phyloP scores from a whole-genome alignment of 139 green algal genomes.

The Dunaliella primolecta region DNA sequence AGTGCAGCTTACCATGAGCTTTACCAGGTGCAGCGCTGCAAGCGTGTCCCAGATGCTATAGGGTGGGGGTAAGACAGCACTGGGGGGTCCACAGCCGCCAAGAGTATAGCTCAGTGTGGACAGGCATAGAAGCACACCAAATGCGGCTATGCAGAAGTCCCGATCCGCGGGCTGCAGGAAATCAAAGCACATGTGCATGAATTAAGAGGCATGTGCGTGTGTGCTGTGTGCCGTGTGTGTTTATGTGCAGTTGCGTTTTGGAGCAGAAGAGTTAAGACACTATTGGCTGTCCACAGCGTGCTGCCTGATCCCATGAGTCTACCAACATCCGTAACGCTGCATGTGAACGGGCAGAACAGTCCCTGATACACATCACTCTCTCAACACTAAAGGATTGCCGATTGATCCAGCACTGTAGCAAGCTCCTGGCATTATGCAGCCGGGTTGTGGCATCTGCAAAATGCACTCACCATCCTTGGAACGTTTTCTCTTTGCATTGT shows the following conservation, averaged over 20 bases:
- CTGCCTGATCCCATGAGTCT: no score
- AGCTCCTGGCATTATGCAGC: no score
- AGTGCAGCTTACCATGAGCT: not conserved
- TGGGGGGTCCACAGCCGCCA: not conserved
- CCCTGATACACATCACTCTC: no score
- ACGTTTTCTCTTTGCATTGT: no score
- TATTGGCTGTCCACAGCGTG: no score
- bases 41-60: not conserved
- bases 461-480: no score
- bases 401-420: no score
- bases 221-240: not conserved
- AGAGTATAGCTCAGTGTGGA: not conserved
- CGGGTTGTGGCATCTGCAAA: no score
- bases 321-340: no score
- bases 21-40: not conserved
- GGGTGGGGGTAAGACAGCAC: not conserved
- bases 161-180: not conserved
- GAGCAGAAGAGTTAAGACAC: no score
- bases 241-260: not conserved
- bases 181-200: not conserved
- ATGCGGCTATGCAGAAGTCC: not conserved
- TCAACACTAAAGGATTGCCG: no score
- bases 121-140: not conserved
- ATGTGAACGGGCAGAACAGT: no score
- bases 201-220: not conserved